Evolutionary conservation across 495 filamentous ascomycete genomes (phyloP).

Genomic region (Penicillium arizonense): DNA sequence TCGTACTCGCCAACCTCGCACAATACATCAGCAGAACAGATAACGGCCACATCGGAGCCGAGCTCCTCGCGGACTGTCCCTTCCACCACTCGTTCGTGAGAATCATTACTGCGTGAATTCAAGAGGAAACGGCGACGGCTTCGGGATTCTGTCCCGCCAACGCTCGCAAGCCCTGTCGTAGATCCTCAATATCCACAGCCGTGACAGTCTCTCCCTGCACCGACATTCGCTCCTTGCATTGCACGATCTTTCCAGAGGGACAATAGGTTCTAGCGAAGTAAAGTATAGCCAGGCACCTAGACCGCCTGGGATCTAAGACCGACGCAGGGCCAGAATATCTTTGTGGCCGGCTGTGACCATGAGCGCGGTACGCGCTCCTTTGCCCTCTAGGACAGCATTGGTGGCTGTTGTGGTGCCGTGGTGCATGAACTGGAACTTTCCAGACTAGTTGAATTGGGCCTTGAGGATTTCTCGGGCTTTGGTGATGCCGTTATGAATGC

Average conservation of each 20-base stretch:
- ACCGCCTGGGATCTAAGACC: constrained; percentile 51
- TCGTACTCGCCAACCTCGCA: constrained; percentile 52
- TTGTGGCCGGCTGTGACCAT: constrained; percentile 41
- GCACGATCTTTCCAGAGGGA: constrained; percentile 49
- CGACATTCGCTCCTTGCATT: constrained; percentile 47
- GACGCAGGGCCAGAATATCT: constrained; percentile 41
- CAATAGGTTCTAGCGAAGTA: constrained; percentile 45
- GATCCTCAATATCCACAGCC: constrained; percentile 34
- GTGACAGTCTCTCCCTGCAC: constrained; percentile 41
- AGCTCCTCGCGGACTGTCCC: constrained; percentile 35
- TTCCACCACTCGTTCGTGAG: constrained; percentile 39
- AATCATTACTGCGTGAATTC: constrained; percentile 45
- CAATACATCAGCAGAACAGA: constrained; percentile 45
- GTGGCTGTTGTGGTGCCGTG: constrained; percentile 42
- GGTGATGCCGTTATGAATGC: constrained; percentile 43
- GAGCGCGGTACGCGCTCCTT: constrained; percentile 38
- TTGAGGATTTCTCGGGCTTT: constrained; percentile 33
- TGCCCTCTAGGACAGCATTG: constrained; percentile 41
- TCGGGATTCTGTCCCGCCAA: constrained; percentile 36
- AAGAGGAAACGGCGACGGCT: constrained; percentile 48
- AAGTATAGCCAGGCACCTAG: constrained; percentile 48
- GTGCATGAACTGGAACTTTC: constrained; percentile 35
- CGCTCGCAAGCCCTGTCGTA: constrained; percentile 28
- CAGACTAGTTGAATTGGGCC: constrained; percentile 22
- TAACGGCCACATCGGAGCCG: constrained; percentile 35